Conservation (phyloP, 148 eudicot species). For the Rhododendron henanense region DNA sequence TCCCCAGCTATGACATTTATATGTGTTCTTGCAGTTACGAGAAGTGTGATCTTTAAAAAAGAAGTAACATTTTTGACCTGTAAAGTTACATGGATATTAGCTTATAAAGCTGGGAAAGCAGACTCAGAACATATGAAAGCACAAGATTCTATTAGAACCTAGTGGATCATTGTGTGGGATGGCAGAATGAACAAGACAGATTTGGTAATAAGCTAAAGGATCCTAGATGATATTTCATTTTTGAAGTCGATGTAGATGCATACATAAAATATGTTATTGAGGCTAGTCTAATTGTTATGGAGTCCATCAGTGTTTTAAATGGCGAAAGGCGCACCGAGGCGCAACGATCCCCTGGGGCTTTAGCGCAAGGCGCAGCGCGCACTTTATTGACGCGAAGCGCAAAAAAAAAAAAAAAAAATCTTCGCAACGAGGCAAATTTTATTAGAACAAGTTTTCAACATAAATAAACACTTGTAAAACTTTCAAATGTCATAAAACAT, state of each 20-base stretch:
- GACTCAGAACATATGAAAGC: background rate
- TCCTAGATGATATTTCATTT: background rate
- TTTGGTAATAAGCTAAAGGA: background rate
- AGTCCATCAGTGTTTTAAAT: background rate
- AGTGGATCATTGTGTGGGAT: background rate
- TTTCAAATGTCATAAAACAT: too few species aligned
- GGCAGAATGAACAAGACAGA: background rate
- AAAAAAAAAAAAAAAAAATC: too few species aligned
- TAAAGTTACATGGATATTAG: background rate
- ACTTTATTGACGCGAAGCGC: too few species aligned
- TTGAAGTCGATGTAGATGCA: too few species aligned
- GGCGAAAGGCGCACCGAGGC: too few species aligned
- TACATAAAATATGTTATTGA: too few species aligned
- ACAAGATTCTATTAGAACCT: background rate
- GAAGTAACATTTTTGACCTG: background rate
- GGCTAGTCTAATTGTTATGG: background rate
- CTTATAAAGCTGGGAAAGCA: background rate
- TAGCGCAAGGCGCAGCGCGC: too few species aligned
- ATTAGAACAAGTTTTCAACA: too few species aligned
- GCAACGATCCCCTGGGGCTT: too few species aligned
- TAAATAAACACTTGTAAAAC: too few species aligned
- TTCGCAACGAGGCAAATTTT: too few species aligned
- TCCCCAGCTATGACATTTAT: background rate
- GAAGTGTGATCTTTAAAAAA: background rate
- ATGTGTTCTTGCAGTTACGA: background rate